phyloP scores from a whole-genome alignment of 495 filamentous ascomycete genomes.

The Jackrogersella multiformis region DNA sequence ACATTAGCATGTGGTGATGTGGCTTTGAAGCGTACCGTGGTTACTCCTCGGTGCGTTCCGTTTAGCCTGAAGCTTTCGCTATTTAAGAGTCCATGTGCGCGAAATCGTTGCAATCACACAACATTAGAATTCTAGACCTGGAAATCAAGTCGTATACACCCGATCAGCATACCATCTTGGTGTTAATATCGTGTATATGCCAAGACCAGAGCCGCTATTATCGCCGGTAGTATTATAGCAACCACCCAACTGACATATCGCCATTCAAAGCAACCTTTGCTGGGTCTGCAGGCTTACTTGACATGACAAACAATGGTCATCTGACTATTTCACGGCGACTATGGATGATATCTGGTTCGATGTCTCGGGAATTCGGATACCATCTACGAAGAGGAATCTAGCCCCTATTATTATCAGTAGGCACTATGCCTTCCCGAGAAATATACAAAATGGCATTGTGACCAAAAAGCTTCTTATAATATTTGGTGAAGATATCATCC shows the following conservation, averaged over 20 bases:
- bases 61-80: constrained; percentile 29
- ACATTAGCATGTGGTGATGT: constrained; percentile 28
- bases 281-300: background rate
- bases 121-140: background rate
- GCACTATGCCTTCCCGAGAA: background rate
- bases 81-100: constrained; percentile 10
- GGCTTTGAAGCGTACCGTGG: constrained; percentile 10
- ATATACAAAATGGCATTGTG: no score
- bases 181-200: constrained; percentile 9
- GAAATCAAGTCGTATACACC: constrained; percentile 1
- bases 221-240: background rate
- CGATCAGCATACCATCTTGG: background rate
- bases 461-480: no score
- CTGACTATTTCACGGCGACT: constrained; percentile 8
- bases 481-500: no score
- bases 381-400: background rate
- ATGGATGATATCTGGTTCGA: background rate
- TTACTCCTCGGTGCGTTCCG: background rate
- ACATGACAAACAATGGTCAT: constrained; percentile 6
- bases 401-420: background rate
- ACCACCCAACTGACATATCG: background rate
- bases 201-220: constrained; percentile 19
- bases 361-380: constrained; percentile 10
- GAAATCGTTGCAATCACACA: background rate
- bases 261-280: constrained; percentile 12